Percentiles rank a stretch among this genome's conserved stretches.
These are phyloP conservation scores for Emergomyces africanus DNA, from an alignment of 2,329 filamentous ascomycete genomes.

Conservation along the genomic window DNA sequence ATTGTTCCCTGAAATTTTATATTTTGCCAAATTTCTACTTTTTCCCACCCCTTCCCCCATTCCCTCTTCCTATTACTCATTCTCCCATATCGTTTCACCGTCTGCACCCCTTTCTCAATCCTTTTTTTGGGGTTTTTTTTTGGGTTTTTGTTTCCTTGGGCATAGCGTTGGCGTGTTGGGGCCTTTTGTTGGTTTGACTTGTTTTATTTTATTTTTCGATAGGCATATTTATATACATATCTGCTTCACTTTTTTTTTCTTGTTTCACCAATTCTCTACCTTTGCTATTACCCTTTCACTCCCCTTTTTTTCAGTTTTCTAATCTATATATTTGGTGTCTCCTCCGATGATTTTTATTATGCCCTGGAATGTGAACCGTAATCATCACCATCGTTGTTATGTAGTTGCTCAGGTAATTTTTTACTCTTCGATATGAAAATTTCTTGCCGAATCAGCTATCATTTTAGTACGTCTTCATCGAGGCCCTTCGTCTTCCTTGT, in stretches of 20 bases:
- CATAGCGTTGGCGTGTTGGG: conserved; percentile 6
- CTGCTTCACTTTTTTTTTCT: background rate
- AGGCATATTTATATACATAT: conserved; percentile 3
- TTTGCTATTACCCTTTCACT: conserved; percentile 1
- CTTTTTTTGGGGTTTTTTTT: background rate
- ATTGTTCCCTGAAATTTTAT: background rate
- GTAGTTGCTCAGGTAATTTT: too few species aligned
- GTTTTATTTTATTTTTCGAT: background rate
- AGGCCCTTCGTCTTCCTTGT: too few species aligned
- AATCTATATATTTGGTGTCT: background rate
- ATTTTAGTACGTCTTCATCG: too few species aligned
- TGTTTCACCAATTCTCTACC: too few species aligned
- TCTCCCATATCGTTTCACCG: background rate
- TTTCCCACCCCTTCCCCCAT: background rate
- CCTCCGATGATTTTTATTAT: background rate
- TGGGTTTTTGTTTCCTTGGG: background rate
- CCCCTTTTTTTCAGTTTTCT: conserved; percentile 18
- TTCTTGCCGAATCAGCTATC: background rate
- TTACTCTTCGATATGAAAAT: background rate
- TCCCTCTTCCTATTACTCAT: background rate
- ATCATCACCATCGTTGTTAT: background rate
- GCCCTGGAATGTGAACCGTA: background rate
- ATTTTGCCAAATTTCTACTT: background rate
- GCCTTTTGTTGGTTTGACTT: background rate
- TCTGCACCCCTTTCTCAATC: background rate